A percentile compares a stretch with the other conserved stretches of the same genome.
These are phyloP conservation scores for Citrus sp. DNA, from an alignment of 345 rosid species.

Conservation along the genomic window DNA sequence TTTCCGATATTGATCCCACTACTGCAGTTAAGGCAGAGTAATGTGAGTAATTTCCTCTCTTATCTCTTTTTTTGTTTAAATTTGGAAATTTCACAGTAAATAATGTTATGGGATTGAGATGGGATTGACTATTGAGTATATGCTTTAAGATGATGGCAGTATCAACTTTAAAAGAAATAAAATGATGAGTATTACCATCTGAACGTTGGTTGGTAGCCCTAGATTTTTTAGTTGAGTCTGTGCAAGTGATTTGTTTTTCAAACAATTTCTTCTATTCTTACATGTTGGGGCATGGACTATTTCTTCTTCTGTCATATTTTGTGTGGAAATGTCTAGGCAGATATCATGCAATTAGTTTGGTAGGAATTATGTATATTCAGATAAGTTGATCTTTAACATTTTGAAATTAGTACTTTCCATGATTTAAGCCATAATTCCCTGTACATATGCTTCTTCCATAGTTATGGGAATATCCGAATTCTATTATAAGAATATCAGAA, in stretches of 20 bases:
- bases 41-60: slow-evolving; percentile 39
- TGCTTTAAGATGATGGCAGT: neutral
- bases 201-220: neutral
- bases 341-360: too few relatives aligned
- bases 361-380: too few relatives aligned
- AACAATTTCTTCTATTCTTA: neutral
- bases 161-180: neutral
- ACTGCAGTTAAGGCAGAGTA: slow-evolving; percentile 33
- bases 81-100: neutral
- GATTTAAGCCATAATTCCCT: too few relatives aligned
- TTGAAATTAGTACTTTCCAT: too few relatives aligned
- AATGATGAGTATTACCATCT: neutral
- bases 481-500: too few relatives aligned
- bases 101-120: neutral
- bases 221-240: neutral
- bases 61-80: slow-evolving; percentile 4
- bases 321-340: neutral
- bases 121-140: neutral
- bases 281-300: neutral
- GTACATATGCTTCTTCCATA: too few relatives aligned
- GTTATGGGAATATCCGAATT: too few relatives aligned
- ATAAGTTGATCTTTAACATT: too few relatives aligned
- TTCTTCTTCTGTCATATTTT: neutral
- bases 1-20: slow-evolving; percentile 49
- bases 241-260: neutral